phyloP scores from a whole-genome alignment of 2,329 filamentous ascomycete genomes.

The Capronia coronata region DNA sequence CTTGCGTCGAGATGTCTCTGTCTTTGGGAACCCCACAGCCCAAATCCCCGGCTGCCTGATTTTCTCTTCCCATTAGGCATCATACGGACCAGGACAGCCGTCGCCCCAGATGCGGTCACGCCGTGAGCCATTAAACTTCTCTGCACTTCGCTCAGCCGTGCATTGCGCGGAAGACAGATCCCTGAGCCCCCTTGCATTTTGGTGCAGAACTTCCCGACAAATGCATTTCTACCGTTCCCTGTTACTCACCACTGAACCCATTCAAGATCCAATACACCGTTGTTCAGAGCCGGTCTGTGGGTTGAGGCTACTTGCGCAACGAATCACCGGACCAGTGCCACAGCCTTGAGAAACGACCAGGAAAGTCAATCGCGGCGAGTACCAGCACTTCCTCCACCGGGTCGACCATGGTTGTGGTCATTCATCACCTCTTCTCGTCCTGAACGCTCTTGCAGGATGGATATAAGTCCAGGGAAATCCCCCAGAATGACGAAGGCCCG shows the following conservation, averaged over 20 bases:
- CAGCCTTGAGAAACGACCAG: constrained; percentile 14
- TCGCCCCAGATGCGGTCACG: constrained; percentile 10
- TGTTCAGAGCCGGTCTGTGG: constrained; percentile 5
- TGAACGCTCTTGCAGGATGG: not conserved
- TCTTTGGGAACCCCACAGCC: not conserved
- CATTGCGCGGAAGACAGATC: constrained; percentile 14
- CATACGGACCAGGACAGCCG: constrained; percentile 15
- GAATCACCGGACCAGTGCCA: constrained; percentile 15
- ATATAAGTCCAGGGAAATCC: constrained; percentile 9
- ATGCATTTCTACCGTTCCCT: not conserved
- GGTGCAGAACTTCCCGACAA: constrained; percentile 19
- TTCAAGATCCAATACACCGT: constrained; percentile 9
- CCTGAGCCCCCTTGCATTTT: constrained; percentile 16
- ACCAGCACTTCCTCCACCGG: constrained; percentile 1
- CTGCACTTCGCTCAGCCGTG: constrained; percentile 17
- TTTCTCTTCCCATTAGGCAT: too few species aligned
- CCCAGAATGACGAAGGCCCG: constrained; percentile 8
- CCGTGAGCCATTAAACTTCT: constrained; percentile 9
- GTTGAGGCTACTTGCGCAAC: constrained; percentile 2
- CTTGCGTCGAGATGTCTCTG: constrained; percentile 1
- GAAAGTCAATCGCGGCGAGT: constrained; percentile 9
- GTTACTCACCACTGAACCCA: constrained; percentile 8
- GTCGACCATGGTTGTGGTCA: constrained; percentile 8
- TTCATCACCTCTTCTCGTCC: not conserved
- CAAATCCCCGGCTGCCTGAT: constrained; percentile 22